These are phyloP conservation scores for Magnaporthales sp. DNA, from an alignment of 2,329 filamentous ascomycete species.

Conservation along the genomic window DNA sequence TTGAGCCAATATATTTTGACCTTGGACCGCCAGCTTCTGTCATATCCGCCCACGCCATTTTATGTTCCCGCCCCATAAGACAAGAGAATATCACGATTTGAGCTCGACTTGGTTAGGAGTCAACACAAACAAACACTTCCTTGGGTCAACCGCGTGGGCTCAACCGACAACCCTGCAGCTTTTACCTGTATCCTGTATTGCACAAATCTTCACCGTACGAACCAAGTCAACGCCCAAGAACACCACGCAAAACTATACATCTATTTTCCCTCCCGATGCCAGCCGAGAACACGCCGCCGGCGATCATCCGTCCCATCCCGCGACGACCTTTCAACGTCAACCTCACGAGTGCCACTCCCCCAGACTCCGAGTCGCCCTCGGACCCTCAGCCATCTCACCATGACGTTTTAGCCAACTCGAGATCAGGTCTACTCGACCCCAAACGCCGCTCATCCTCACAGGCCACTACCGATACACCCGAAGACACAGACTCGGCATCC, in stretches of 20 bases:
- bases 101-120: not conserved
- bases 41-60: not conserved
- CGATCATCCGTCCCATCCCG: slow-evolving; percentile 60
- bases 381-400: slow-evolving; percentile 18
- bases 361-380: slow-evolving; percentile 24
- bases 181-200: too few species aligned
- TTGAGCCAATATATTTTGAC: not conserved
- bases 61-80: not conserved
- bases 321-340: slow-evolving; percentile 61
- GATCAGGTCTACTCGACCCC: slow-evolving; percentile 15
- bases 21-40: not conserved
- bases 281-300: slow-evolving; percentile 14
- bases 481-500: slow-evolving; percentile 18
- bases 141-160: not conserved
- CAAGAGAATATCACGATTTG: not conserved
- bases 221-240: not conserved
- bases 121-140: not conserved
- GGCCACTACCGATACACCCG: slow-evolving; percentile 1
- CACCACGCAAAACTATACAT: not conserved
- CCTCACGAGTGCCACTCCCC: slow-evolving; percentile 35
- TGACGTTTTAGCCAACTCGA: slow-evolving; percentile 16
- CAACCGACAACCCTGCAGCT: not conserved
- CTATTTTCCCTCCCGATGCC: not conserved
- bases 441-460: not conserved
- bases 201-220: not conserved